These are phyloP conservation scores for Iodosphaeria phyllophila DNA, from an alignment of 2,329 filamentous ascomycete genomes.

Conservation along the genomic window DNA sequence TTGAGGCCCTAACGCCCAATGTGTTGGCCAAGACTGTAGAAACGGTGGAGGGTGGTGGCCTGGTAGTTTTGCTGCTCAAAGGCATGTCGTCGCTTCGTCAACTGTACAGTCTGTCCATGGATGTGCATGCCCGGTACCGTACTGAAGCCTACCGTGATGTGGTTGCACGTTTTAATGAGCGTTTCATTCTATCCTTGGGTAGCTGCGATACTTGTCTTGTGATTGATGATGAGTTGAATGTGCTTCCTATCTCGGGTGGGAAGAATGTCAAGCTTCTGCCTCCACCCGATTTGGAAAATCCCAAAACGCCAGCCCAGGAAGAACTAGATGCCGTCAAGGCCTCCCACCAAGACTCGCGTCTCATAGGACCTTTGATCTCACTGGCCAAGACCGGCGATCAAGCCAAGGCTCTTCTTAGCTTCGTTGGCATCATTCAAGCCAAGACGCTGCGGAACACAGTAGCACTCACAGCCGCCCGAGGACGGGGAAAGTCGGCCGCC, in stretches of 20 bases:
- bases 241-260: slow-evolving; percentile 87
- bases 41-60: slow-evolving; percentile 87
- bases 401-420: slow-evolving; percentile 89
- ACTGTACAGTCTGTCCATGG: slow-evolving; percentile 93
- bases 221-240: slow-evolving; percentile 94
- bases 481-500: slow-evolving; percentile 91
- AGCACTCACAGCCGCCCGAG: slow-evolving; percentile 79
- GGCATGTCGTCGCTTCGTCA: slow-evolving; percentile 96
- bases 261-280: slow-evolving; percentile 75
- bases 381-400: slow-evolving; percentile 87
- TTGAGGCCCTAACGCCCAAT: slow-evolving; percentile 96
- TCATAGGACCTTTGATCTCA: slow-evolving; percentile 66
- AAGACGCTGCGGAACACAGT: slow-evolving; percentile 92
- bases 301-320: slow-evolving; percentile 49
- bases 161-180: slow-evolving; percentile 89
- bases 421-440: slow-evolving; percentile 88
- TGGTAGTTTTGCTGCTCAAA: slow-evolving; percentile 82
- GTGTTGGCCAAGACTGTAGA: slow-evolving; percentile 86
- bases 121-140: slow-evolving; percentile 87
- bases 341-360: slow-evolving; percentile 65
- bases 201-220: slow-evolving; percentile 88
- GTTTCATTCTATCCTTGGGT: slow-evolving; percentile 89
- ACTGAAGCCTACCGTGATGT: slow-evolving; percentile 95
- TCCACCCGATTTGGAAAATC: slow-evolving; percentile 53
- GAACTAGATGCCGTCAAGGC: slow-evolving; percentile 83